Evolutionary conservation across 129 eudicot genomes (phyloP), one percentile per base, ranked within the genome.

Genomic region (Calendula officinalis): DNA sequence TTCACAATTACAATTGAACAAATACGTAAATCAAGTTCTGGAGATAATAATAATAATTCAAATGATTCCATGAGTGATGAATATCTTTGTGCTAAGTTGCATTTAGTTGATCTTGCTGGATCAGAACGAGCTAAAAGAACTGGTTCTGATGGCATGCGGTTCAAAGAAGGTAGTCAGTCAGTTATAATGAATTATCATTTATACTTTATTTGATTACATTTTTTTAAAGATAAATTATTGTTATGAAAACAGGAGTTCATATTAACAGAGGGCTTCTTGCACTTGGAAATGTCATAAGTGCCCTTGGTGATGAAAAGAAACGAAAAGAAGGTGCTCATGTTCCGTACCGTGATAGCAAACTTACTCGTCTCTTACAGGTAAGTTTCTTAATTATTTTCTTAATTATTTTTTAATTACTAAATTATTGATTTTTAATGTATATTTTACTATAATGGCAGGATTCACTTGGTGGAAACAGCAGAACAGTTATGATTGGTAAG

Each of bases 381-480:
- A 41, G 27, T 14, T 5, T 35, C 30, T 11, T 8, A 3, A n/a
- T 13, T 33, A 10, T 8, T 35, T 64, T 1, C 34, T 44, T 47
- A 44, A 4, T 17, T 59, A 8, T 33, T 41, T 10, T 32, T 42
- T n/a, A 64, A 22, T 53, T 34, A 56, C 4, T 36, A 47, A 22
- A 10, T 69, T 17, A 50, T 44, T 62, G 49, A 5, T 48, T 12
- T 37, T 50, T 65, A 43, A 47, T 61, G 34, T 33, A 10, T 41
- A 36, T 34, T 71, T 56, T 64, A 66, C 37, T 33, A 8, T 15
- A 60, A 60, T 77, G 70, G 59, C 91, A 91, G 94, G 99, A 94
- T 80, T 94, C 99, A 30, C 99, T 94, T 68, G 99, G 99, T 33
- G 99, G 99, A 39, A 94, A 94, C 82, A 94, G 99, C 92, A 89